Conservation (phyloP, 352 stramenopile genomes). For the Saprolegnia diclina region DNA sequence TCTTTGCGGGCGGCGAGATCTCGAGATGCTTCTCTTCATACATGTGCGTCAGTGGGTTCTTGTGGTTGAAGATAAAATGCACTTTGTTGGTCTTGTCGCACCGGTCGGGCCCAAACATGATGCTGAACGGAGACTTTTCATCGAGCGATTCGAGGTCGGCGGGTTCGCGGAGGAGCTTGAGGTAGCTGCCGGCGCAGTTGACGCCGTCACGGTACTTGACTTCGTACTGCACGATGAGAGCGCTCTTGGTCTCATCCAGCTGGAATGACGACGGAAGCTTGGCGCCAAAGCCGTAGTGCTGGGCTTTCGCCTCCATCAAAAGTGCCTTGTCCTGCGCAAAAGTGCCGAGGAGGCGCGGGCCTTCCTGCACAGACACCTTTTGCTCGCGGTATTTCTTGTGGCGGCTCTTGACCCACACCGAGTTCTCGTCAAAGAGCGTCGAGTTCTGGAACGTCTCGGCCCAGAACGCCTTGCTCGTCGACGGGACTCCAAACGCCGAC, state of each 20-base stretch:
- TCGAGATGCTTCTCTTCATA: conserved; percentile 94
- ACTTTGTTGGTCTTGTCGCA: conserved; percentile 91
- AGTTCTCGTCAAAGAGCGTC: conserved; percentile 28
- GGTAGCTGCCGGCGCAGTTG: conserved; percentile 89
- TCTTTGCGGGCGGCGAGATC: conserved; percentile 62
- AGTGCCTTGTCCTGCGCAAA: conserved; percentile 54
- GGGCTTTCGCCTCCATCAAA: conserved; percentile 60
- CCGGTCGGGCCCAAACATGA: conserved; percentile 96
- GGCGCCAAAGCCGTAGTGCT: conserved; percentile 75
- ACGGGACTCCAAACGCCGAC: background rate
- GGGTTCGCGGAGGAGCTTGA: conserved; percentile 88
- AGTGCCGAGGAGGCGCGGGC: conserved; percentile 50
- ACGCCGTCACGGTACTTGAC: conserved; percentile 89
- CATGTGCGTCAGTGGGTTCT: conserved; percentile 86
- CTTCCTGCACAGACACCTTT: conserved; percentile 56
- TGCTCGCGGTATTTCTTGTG: conserved; percentile 77
- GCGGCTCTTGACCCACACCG: conserved; percentile 70
- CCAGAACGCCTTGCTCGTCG: conserved; percentile 18
- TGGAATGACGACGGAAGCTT: conserved; percentile 57
- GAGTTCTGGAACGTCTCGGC: conserved; percentile 26
- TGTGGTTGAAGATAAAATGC: conserved; percentile 93
- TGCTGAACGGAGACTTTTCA: conserved; percentile 84
- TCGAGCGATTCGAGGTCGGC: conserved; percentile 54
- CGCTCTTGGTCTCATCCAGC: conserved; percentile 74
- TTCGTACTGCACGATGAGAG: conserved; percentile 93